A percentile compares a stretch with the other conserved stretches of the same genome.
phyloP scores from a whole-genome alignment of 805 yeast species.

The Kazachstania viticola region DNA sequence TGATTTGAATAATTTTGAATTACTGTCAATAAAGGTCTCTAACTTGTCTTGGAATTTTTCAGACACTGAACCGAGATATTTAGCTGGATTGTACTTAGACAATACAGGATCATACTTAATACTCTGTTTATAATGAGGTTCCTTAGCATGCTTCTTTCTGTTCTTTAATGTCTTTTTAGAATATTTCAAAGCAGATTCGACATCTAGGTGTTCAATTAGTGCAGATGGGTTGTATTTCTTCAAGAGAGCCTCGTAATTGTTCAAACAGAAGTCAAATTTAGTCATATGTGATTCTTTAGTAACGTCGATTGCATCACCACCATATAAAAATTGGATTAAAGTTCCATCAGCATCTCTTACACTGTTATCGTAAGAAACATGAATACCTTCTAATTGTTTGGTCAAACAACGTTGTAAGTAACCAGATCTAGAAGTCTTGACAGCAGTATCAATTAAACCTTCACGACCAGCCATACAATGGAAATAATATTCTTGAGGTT shows the following conservation, averaged over 20 bases:
- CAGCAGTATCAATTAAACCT: constrained; percentile 99
- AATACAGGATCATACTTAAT: constrained; percentile 79
- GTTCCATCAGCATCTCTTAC: constrained; percentile 95
- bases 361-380: constrained; percentile 84
- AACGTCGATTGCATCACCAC: constrained; percentile 94
- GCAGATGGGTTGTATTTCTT: constrained; percentile 79
- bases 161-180: constrained; percentile 72
- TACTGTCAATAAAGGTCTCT: constrained; percentile 52
- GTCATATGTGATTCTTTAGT: constrained; percentile 89
- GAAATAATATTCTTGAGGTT: constrained; percentile 98
- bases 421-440: constrained; percentile 96
- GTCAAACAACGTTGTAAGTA: constrained; percentile 97
- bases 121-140: constrained; percentile 53
- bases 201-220: constrained; percentile 61
- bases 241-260: constrained; percentile 78
- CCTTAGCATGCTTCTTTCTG: constrained; percentile 46
- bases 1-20: constrained; percentile 46
- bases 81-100: constrained; percentile 77
- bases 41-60: constrained; percentile 76
- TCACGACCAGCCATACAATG: constrained; percentile 99
- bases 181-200: constrained; percentile 70
- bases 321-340: constrained; percentile 86
- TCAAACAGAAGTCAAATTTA: constrained; percentile 86
- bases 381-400: constrained; percentile 95
- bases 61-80: constrained; percentile 85